phyloP scores from a whole-genome alignment of 768 basidiomycete species.

The Saitozyma sp. region DNA sequence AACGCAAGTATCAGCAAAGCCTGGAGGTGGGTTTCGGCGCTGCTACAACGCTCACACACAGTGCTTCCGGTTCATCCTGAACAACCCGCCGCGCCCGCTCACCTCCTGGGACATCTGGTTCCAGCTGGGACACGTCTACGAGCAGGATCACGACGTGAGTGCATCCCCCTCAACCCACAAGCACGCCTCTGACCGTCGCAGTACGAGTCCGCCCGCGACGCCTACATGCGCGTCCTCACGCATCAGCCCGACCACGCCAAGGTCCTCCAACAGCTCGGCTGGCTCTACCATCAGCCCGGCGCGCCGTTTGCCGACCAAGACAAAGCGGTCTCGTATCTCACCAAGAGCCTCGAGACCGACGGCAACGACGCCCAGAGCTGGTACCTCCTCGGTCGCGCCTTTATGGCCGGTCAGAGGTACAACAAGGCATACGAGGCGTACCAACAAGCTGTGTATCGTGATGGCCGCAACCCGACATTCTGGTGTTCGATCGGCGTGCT shows the following conservation, averaged over 20 bases:
- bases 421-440: conserved; percentile 99
- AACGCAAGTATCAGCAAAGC: conserved; percentile 85
- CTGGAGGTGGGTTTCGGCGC: conserved; percentile 57
- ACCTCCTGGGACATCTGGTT: conserved; percentile 99
- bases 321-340: conserved; percentile 86
- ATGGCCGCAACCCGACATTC: conserved; percentile 97
- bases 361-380: conserved; percentile 95
- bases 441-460: conserved; percentile 97
- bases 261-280: conserved; percentile 95
- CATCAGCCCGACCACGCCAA: conserved; percentile 95
- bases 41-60: conserved; percentile 23
- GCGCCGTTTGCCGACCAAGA: conserved; percentile 96
- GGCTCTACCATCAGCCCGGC: conserved; percentile 94
- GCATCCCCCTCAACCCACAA: neutral
- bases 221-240: conserved; percentile 89
- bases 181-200: conserved; percentile 48
- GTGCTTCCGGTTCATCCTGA: conserved; percentile 95
- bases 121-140: conserved; percentile 98
- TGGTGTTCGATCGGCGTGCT: conserved; percentile 99
- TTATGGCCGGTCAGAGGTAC: conserved; percentile 98
- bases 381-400: conserved; percentile 97
- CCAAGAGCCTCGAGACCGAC: conserved; percentile 93
- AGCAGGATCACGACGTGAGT: conserved; percentile 92
- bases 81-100: conserved; percentile 90
- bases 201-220: conserved; percentile 87